Base-by-base conservation (phyloP, 148 eudicot genomes). In the Persicaria maculosa region DNA sequence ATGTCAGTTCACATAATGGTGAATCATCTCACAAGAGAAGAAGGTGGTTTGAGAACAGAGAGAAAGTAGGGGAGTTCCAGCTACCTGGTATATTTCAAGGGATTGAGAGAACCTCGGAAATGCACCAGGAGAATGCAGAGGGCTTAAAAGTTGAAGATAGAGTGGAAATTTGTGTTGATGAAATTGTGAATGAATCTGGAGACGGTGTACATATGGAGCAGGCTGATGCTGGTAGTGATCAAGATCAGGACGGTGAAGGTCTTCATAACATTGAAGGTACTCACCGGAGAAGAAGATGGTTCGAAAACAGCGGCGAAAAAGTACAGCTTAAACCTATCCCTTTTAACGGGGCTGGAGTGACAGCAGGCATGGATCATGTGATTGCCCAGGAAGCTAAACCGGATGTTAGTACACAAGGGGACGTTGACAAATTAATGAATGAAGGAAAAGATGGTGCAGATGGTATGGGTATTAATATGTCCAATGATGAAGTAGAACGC, bases 201-300 rank as follows among this genome's bases (percentile, higher is more conserved):
- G 81, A 68, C 44, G 16, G 50, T 45, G 19, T 20, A 40, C 8
- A 20, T 74, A 44, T 20, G n/a, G 50, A 31, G 11, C 80, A 74
- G 47, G 71, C 59, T 68, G 80, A 52, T 54, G 50, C 45, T 45
- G 44, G 53, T 44, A 53, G 40, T 54, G 8, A 58, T 59, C 70
- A 53, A 50, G 61, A 64, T 54, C 71, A 79, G 57, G 79, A 79
- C 68, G 77, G 50, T 74, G 78, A 71, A 47, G 72, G 68, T 25
- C 44, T 62, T 25, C 68, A 73, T 45, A 45, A 47, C 80, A 76
- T 73, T 65, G 89, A 83, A 75, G 75, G 80, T 55, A 70, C 76
- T 75, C 82, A 80, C 59, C 77, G 81, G 72, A 76, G 84, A 80
- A 84, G 82, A 73, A 79, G 86, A 62, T 80, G 81, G 85, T 81